A percentile compares a stretch with the other conserved stretches of the same genome.
Conservation (phyloP, 75 land plant genomes). For the Sequoia sempervirens region DNA sequence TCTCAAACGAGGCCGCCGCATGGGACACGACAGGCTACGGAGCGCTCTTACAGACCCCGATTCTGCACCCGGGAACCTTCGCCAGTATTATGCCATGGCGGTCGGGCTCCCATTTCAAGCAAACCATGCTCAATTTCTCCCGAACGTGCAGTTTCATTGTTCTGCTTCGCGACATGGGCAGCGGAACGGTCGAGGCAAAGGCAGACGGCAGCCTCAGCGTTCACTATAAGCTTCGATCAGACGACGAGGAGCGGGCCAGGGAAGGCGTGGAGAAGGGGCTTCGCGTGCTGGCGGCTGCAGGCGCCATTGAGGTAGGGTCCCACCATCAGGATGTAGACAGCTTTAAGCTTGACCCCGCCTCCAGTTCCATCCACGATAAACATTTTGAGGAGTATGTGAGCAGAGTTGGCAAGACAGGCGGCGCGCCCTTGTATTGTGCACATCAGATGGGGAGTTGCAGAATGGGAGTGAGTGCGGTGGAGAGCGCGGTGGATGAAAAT, state of each 20-base stretch:
- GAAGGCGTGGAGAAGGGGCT: conserved; percentile 23
- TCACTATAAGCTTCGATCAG: not conserved
- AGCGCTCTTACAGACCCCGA: conserved; percentile 18
- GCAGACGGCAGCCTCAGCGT: not conserved
- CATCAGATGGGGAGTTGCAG: conserved; percentile 35
- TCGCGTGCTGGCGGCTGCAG: conserved; percentile 30
- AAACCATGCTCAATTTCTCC: conserved; percentile 24
- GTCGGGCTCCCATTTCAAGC: conserved; percentile 22
- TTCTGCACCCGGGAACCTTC: conserved; percentile 23
- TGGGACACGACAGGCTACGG: conserved; percentile 7
- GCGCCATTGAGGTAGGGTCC: conserved; percentile 27
- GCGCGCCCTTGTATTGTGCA: not conserved
- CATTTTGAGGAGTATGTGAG: conserved; percentile 48
- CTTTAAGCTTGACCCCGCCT: not conserved
- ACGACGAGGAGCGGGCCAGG: conserved; percentile 13
- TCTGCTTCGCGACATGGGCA: conserved; percentile 24
- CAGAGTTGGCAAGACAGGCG: conserved; percentile 6
- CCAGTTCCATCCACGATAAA: too few relatives aligned
- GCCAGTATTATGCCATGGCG: conserved; percentile 15
- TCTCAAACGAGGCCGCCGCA: not conserved
- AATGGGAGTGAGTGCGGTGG: conserved; percentile 10
- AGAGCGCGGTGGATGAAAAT: conserved; percentile 12
- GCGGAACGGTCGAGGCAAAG: conserved; percentile 18
- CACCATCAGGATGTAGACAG: conserved; percentile 20
- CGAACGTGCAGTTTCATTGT: conserved; percentile 24